These are phyloP conservation scores for Claviceps digitariae DNA, from an alignment of 2,329 filamentous ascomycete genomes.

Conservation along the genomic window DNA sequence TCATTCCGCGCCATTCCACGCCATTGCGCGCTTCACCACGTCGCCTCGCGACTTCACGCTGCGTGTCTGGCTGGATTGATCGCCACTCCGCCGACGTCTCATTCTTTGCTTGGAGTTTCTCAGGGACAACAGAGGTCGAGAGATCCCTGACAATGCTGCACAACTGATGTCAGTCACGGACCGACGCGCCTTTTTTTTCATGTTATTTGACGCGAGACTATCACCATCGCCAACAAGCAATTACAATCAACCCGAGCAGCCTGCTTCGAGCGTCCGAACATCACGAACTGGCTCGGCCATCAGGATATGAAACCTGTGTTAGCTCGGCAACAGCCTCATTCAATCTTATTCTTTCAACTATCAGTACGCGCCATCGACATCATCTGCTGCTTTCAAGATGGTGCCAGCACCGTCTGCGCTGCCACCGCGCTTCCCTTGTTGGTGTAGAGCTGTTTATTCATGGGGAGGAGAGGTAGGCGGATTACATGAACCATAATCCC, in stretches of 20 bases:
- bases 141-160: neutral
- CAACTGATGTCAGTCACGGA: neutral
- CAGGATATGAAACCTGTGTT: neutral
- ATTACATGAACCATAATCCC: neutral
- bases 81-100: neutral
- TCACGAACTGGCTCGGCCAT: neutral
- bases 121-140: neutral
- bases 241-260: neutral
- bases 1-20: neutral
- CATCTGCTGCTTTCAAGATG: conserved; percentile 25
- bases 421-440: conserved; percentile 74
- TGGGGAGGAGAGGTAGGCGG: conserved; percentile 68
- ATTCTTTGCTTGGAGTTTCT: neutral
- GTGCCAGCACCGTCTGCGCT: conserved; percentile 43
- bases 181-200: neutral
- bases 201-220: neutral
- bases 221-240: neutral
- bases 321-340: neutral
- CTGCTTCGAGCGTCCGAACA: neutral
- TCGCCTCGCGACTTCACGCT: neutral
- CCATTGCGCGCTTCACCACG: neutral
- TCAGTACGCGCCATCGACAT: neutral
- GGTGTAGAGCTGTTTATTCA: conserved; percentile 82
- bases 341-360: neutral
- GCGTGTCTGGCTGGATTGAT: neutral